A percentile compares a stretch with the other conserved stretches of the same genome.
Conservation (phyloP, 768 basidiomycete genomes). For the Russula ochroleuca region DNA sequence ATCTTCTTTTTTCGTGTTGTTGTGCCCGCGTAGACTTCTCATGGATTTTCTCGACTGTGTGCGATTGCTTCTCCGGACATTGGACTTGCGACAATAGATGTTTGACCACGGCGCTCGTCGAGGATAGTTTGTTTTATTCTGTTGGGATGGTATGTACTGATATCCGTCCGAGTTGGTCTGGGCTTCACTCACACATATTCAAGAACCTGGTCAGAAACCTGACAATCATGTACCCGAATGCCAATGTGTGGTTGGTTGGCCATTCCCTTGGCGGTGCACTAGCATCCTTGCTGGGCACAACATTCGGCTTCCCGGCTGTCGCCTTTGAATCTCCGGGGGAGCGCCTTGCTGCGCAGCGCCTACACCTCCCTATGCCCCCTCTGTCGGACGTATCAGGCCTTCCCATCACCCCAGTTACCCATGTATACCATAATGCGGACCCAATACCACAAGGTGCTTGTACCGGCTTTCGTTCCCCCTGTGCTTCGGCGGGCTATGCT, state of each 20-base stretch:
- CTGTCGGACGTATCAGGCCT: slow-evolving; percentile 15
- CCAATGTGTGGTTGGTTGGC: slow-evolving; percentile 59
- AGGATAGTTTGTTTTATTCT: slow-evolving; percentile 91
- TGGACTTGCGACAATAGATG: slow-evolving; percentile 79
- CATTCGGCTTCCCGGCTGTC: slow-evolving; percentile 61
- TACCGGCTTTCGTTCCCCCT: slow-evolving; percentile 47
- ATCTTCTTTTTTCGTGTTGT: slow-evolving; percentile 86
- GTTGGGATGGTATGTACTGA: slow-evolving; percentile 65
- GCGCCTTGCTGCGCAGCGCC: slow-evolving; percentile 52
- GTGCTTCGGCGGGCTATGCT: slow-evolving; percentile 63
- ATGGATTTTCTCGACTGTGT: slow-evolving; percentile 83
- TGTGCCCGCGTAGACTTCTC: slow-evolving; percentile 86
- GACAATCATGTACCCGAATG: slow-evolving; percentile 50
- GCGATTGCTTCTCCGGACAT: slow-evolving; percentile 72
- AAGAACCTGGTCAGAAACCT: slow-evolving; percentile 58
- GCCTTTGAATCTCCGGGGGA: slow-evolving; percentile 66
- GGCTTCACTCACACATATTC: neutral
- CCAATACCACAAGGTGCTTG: slow-evolving; percentile 61
- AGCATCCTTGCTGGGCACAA: slow-evolving; percentile 57
- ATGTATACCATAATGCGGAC: slow-evolving; percentile 66
- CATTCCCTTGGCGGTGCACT: slow-evolving; percentile 62
- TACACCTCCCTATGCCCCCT: slow-evolving; percentile 59
- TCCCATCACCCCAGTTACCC: slow-evolving; percentile 33
- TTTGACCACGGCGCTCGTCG: slow-evolving; percentile 73
- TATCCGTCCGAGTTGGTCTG: neutral